A percentile compares a stretch with the other conserved stretches of the same genome.
phyloP scores from a whole-genome alignment of 2,329 filamentous ascomycete species.

The Aspergillus brasiliensis region DNA sequence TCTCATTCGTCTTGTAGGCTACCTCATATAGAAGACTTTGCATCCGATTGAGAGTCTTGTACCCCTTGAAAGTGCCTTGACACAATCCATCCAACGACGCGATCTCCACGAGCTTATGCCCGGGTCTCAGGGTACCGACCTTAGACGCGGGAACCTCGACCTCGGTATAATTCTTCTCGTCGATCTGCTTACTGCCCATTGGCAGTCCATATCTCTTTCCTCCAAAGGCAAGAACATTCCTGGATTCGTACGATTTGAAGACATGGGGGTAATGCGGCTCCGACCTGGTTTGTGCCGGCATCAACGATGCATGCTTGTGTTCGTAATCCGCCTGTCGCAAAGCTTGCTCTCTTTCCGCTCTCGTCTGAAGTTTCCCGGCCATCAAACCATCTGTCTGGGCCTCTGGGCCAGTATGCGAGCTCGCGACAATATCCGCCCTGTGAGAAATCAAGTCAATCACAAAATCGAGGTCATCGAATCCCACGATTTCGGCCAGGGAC shows the following conservation, averaged over 20 bases:
- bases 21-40: conserved; percentile 95
- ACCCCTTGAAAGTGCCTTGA: conserved; percentile 87
- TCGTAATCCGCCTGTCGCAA: conserved; percentile 74
- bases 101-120: conserved; percentile 77
- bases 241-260: conserved; percentile 79
- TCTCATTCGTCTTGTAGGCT: conserved; percentile 93
- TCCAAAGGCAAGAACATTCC: conserved; percentile 78
- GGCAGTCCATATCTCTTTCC: conserved; percentile 85
- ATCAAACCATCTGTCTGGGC: conserved; percentile 49
- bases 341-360: conserved; percentile 74
- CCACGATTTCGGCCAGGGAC: conserved; percentile 82
- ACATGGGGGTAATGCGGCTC: conserved; percentile 89
- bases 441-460: conserved; percentile 86
- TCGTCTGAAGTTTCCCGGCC: conserved; percentile 66
- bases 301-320: conserved; percentile 77
- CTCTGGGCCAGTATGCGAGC: conserved; percentile 30
- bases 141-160: conserved; percentile 80
- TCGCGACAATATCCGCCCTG: conserved; percentile 65
- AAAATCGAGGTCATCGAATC: conserved; percentile 91
- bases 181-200: conserved; percentile 68
- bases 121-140: conserved; percentile 71
- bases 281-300: conserved; percentile 68
- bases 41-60: conserved; percentile 94
- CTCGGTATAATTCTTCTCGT: conserved; percentile 83
- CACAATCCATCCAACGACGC: conserved; percentile 86